phyloP scores from a whole-genome alignment of 208 protist species.

The Leishmania turanica region DNA sequence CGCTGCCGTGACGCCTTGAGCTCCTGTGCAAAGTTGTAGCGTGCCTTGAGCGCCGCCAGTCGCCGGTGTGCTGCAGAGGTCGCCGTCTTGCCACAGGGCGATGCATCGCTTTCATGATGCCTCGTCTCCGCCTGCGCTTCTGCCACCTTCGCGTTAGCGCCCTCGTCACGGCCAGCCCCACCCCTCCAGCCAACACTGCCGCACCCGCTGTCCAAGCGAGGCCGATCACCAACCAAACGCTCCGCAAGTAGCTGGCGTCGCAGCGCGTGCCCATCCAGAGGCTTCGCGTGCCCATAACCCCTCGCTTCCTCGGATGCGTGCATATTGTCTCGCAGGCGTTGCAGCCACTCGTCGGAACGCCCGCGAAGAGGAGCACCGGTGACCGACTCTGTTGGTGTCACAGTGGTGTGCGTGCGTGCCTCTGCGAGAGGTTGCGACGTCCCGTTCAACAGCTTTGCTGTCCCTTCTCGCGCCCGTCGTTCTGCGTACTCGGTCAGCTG shows the following conservation, averaged over 20 bases:
- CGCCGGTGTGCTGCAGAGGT: constrained; percentile 45
- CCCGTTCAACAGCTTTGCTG: background rate
- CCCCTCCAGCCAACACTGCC: background rate
- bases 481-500: constrained; percentile 81
- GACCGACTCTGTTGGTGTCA: background rate
- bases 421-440: background rate
- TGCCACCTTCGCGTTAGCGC: background rate
- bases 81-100: background rate
- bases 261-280: constrained; percentile 67
- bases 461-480: background rate
- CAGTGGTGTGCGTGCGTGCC: background rate
- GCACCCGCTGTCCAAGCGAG: constrained; percentile 22
- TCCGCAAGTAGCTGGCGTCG: constrained; percentile 55
- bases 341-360: constrained; percentile 57
- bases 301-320: constrained; percentile 29
- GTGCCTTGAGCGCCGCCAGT: constrained; percentile 74
- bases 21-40: constrained; percentile 62
- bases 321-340: constrained; percentile 42
- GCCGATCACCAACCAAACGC: constrained; percentile 42
- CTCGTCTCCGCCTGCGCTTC: background rate
- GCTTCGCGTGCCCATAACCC: constrained; percentile 6
- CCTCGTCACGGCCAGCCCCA: background rate
- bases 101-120: background rate
- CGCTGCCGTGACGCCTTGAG: constrained; percentile 35
- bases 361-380: constrained; percentile 2